Evolutionary conservation across 345 rosid genomes (phyloP), one percentile per base, ranked within the genome.

Genomic region (Passiflora organensis): DNA sequence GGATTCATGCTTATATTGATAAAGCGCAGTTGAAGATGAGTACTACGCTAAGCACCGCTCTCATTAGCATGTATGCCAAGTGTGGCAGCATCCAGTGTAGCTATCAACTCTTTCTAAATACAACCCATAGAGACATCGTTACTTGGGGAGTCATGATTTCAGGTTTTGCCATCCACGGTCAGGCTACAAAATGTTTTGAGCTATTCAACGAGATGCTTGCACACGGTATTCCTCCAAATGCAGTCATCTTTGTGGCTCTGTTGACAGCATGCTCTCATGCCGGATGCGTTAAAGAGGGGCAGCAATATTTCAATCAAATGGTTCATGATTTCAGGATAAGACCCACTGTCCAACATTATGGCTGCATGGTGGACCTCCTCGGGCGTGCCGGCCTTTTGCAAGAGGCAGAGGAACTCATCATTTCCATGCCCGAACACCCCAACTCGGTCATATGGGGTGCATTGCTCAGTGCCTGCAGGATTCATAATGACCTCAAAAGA

Each of bases 141-240:
- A 46, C 72, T 2, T 54, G 66, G 72, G 64, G 61, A 53, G 51
- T 58, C 18, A 67, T 60, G 55, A 60, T 67, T 32, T 59, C 47
- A 10, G 66, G 66, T 6, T 60, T 39, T 48, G 47, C 66, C 5
- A 19, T 53, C 8, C 24, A 46, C 18, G 72, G 72, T 22, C 46
- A 48, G n/a, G 62, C 56, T 8, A 43, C 14, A 11, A 56, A 61
- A 46, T 60, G 62, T 36, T 53, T 60, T 18, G 24, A 48, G 8
- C 61, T 60, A 38, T 48, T 48, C 13, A 53, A 60, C 9, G 60
- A 55, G 38, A 67, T 67, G 67, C 23, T 59, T 54, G 66, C 55
- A 17, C 43, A 32, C 19, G 66, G 66, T 10, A 50, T 55, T n/a
- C 16, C 13, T 19, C 67, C 63, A 1, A 61, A 68, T 48, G 45